Evolutionary conservation across 1,139 yeast species (phyloP).

Genomic region (Yamadazyma trypodendri): DNA sequence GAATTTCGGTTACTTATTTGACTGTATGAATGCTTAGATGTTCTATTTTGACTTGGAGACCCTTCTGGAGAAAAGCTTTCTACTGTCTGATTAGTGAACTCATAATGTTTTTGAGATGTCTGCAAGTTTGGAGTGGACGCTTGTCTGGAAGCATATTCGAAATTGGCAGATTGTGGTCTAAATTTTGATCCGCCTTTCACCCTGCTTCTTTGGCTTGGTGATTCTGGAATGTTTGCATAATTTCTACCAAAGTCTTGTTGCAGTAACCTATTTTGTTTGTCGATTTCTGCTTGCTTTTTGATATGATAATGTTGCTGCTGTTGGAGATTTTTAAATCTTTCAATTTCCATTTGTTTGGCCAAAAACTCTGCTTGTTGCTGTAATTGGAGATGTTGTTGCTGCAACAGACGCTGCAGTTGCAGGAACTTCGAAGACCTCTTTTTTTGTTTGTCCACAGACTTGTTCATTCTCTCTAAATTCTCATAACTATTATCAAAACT

Average conservation of each 20-base stretch:
- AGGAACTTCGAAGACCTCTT: conserved; percentile 7
- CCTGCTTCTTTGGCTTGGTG: conserved; percentile 9
- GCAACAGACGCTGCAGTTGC: background rate
- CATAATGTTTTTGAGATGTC: conserved; percentile 5
- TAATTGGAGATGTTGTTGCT: conserved; percentile 2
- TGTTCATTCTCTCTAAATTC: conserved; percentile 15
- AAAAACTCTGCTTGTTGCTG: conserved; percentile 7
- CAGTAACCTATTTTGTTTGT: conserved; percentile 19
- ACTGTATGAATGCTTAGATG: conserved; percentile 5
- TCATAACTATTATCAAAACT: conserved; percentile 30
- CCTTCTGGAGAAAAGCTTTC: conserved; percentile 28
- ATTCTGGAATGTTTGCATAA: conserved; percentile 16
- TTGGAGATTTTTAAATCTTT: conserved; percentile 29
- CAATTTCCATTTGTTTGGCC: conserved; percentile 31
- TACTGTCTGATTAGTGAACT: conserved; percentile 25
- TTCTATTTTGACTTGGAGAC: conserved; percentile 18
- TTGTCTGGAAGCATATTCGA: conserved; percentile 13
- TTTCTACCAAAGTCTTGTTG: conserved; percentile 18
- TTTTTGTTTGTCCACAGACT: background rate
- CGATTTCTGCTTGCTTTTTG: conserved; percentile 19
- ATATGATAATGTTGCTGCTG: conserved; percentile 32
- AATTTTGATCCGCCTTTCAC: conserved; percentile 11
- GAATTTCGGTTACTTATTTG: conserved; percentile 1
- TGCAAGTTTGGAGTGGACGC: conserved; percentile 13
- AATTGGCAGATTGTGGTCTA: conserved; percentile 21